Evolutionary conservation across 108 stramenopile species (phyloP).

Genomic region (Pinguiococcus pyrenoidosus): DNA sequence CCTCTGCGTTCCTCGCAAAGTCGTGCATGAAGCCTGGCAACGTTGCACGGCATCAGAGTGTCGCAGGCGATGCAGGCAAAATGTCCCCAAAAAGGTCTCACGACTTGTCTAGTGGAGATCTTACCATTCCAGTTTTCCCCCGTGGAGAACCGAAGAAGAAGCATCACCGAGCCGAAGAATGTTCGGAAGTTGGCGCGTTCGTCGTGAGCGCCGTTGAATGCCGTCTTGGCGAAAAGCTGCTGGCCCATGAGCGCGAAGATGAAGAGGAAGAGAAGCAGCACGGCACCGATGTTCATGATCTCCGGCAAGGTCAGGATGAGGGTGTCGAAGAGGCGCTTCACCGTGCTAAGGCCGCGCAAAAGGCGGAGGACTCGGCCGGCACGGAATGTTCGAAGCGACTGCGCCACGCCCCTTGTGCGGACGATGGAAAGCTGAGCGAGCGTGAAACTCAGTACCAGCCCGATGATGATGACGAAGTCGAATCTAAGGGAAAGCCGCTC

Average conservation of each 20-base stretch:
- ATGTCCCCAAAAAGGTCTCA: no score
- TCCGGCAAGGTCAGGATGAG: slow-evolving; percentile 41
- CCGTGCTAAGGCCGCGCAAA: slow-evolving; percentile 26
- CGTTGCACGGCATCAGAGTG: no score
- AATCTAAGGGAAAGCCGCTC: no score
- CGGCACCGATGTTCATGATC: slow-evolving; percentile 45
- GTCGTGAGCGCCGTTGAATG: no score
- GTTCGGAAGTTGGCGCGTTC: no score
- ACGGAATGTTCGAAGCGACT: slow-evolving; percentile 43
- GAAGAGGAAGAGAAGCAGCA: slow-evolving; percentile 47
- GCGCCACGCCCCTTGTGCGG: slow-evolving; percentile 18
- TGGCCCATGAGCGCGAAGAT: slow-evolving; percentile 51
- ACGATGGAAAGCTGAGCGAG: slow-evolving; percentile 14
- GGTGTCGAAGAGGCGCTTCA: slow-evolving; percentile 44
- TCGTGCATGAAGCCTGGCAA: no score
- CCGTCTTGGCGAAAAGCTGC: slow-evolving; percentile 27
- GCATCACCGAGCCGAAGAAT: no score
- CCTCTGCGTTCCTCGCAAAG: no score
- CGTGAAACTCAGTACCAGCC: slow-evolving; percentile 35
- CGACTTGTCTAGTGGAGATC: no score
- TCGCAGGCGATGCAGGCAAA: no score
- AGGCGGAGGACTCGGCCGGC: slow-evolving; percentile 50
- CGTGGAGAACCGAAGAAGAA: no score
- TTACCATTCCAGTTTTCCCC: no score
- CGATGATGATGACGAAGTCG: slow-evolving; percentile 44